Evolutionary conservation across 768 basidiomycete species (phyloP).

Genomic region (Cyclocybe aegerita): DNA sequence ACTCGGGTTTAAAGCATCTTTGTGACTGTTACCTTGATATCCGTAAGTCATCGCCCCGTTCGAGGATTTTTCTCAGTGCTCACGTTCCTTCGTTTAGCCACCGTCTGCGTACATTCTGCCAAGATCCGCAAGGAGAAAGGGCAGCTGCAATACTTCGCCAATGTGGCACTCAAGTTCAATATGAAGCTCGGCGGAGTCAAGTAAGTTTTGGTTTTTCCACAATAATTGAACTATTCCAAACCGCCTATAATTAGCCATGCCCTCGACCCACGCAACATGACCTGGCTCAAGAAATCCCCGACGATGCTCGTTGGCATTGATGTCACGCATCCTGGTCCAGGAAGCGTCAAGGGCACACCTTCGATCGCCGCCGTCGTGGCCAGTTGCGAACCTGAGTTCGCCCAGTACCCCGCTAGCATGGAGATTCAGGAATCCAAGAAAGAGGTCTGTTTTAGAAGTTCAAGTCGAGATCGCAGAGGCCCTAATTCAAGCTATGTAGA

Average conservation of each 20-base stretch:
- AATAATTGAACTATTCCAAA: slow-evolving; percentile 3
- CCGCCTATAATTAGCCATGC: slow-evolving; percentile 33
- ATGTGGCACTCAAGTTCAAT: slow-evolving; percentile 81
- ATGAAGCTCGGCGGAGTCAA: slow-evolving; percentile 83
- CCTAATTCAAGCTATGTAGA: slow-evolving; percentile 41
- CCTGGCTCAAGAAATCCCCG: slow-evolving; percentile 55
- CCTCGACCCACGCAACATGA: slow-evolving; percentile 50
- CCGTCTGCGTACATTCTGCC: slow-evolving; percentile 70
- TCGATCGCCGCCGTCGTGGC: slow-evolving; percentile 88
- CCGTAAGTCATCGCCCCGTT: slow-evolving; percentile 23
- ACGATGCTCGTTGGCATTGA: slow-evolving; percentile 87
- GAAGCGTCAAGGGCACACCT: slow-evolving; percentile 71
- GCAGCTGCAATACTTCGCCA: slow-evolving; percentile 72
- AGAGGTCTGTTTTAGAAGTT: slow-evolving; percentile 47
- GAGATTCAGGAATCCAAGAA: slow-evolving; percentile 71
- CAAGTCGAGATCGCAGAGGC: not conserved
- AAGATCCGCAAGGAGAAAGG: slow-evolving; percentile 73
- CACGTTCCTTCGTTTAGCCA: slow-evolving; percentile 34
- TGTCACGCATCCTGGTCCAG: slow-evolving; percentile 80
- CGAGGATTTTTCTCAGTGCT: not conserved
- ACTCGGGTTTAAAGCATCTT: slow-evolving; percentile 73
- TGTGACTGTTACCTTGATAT: slow-evolving; percentile 68
- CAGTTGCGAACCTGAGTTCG: slow-evolving; percentile 60
- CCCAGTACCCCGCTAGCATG: slow-evolving; percentile 76
- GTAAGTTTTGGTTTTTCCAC: slow-evolving; percentile 30